Evolutionary conservation across 768 basidiomycete genomes (phyloP), one percentile per base, ranked within the genome.

Genomic region (Imleria badia): DNA sequence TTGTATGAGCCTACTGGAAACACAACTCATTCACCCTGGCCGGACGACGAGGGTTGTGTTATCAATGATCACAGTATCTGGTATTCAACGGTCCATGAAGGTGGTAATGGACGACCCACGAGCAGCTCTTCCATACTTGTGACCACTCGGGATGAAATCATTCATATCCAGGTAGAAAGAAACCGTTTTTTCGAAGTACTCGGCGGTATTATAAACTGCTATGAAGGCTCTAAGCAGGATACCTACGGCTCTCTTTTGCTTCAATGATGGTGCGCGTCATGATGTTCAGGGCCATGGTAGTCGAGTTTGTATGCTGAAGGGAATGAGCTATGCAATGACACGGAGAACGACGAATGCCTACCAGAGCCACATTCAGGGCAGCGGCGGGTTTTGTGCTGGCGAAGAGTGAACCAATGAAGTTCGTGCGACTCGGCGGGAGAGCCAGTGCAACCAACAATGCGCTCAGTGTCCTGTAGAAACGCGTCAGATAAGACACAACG

Each of bases 361-460:
- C 94, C 91, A 52, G 88, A 94, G 63, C 95, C 95, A 62, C 95
- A 98, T 75, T 98, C 95, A 13, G 83, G 78, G 84, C 95, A 98
- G 69, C 95, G 89, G 59, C 79, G 77, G 60, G 80, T 77, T 72
- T 86, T 84, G 65, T 87, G 79, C 63, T 83, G 79, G 55, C 72
- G 78, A 63, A 90, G 60, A 56, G 68, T 81, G 71, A 94, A 84
- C 95, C 95, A 98, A 64, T 85, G 78, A 50, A 94, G 80, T 64
- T 98, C 93, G 75, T 98, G 96, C 33, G 94, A 95, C 74, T 98
- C 96, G 42, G 89, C 91, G 11, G 96, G 96, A 66, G 81, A 85
- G 48, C 96, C 96, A 39, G 96, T 94, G 81, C 95, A 98, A 43
- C 96, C 96, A 68, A 98, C 77, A 52, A 91, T 82, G 56, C 96